Evolutionary conservation across 2,329 filamentous ascomycete species (phyloP), one percentile per base, ranked within the genome.

Genomic region (Fusarium chaquense): DNA sequence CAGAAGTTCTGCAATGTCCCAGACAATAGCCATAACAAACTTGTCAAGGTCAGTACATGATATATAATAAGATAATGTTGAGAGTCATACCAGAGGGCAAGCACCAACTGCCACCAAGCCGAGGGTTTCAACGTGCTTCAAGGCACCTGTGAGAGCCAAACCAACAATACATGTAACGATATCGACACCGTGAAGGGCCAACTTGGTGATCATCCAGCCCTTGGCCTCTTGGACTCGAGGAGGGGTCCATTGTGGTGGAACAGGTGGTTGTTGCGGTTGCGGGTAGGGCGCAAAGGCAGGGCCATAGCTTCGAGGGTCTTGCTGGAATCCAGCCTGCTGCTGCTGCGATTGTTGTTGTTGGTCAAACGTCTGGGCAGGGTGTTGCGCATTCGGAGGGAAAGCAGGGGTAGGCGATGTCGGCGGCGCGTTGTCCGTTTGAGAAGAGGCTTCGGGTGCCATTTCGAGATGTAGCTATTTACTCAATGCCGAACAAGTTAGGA

Each of bases 1-100:
- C 57, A 83, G 70, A 49, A 83, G 66, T 45, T 85, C 83, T 32
- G 78, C 71, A 1, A 75, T 36, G 35, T 79, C 79, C 79, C 83
- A 83, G 41, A 82, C 3, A 9, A 82, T 41, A 12, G 79, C 76
- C 2, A 78, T 32, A 24, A 73, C 69, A 22, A 79, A 78, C 82
- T 84, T 47, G 9, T 16, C 2, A 41, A 6, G 2, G 24, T 70
- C 15, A 70, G 52, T 52, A 36, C 8, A 30, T 22, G 38, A 1
- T n/a, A 22, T 46, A 22, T 53, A 4, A 38, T 16, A 12, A 22
- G 13, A 5, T 43, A 12, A 5, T 44, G 30, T 18, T 18, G 45
- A 10, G 20, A 15, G 55, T 41, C 69, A 9, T 69, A 76, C 74
- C 22, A 76, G 13, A 13, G 73, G 73, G 6, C 60, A 69, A 50